These are phyloP conservation scores for Candida anutae DNA, from an alignment of 1,139 yeast species.

Conservation along the genomic window DNA sequence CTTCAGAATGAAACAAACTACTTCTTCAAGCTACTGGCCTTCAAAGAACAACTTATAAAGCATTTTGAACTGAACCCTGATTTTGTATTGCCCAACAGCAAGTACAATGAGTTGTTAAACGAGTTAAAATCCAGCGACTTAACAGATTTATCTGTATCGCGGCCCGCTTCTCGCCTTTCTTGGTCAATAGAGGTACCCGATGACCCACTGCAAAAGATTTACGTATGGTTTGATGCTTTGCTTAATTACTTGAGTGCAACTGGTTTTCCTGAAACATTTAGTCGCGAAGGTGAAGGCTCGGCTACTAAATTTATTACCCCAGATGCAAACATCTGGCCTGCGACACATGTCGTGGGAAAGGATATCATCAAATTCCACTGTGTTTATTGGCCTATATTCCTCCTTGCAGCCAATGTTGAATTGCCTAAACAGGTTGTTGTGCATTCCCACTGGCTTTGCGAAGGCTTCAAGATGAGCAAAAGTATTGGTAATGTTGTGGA, in stretches of 20 bases:
- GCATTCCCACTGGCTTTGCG: slow-evolving; percentile 91
- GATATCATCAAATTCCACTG: slow-evolving; percentile 87
- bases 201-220: slow-evolving; percentile 70
- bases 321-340: slow-evolving; percentile 39
- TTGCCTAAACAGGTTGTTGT: slow-evolving; percentile 72
- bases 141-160: slow-evolving; percentile 71
- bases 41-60: slow-evolving; percentile 48
- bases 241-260: slow-evolving; percentile 74
- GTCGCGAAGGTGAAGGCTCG: slow-evolving; percentile 2
- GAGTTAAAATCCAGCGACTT: slow-evolving; percentile 47
- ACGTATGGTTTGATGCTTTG: slow-evolving; percentile 97
- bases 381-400: slow-evolving; percentile 89
- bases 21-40: slow-evolving; percentile 65
- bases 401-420: slow-evolving; percentile 71
- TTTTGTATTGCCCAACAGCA: slow-evolving; percentile 59
- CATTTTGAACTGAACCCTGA: slow-evolving; percentile 39
- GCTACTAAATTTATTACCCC: slow-evolving; percentile 3
- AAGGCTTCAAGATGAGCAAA: slow-evolving; percentile 90
- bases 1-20: slow-evolving; percentile 79
- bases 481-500: slow-evolving; percentile 94
- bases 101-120: slow-evolving; percentile 46
- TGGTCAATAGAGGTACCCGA: slow-evolving; percentile 94
- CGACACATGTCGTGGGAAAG: slow-evolving; percentile 83
- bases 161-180: slow-evolving; percentile 66
- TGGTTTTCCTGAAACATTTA: slow-evolving; percentile 43